Evolutionary conservation across 2,329 filamentous ascomycete species (phyloP).

Genomic region (Gnomoniopsis sp.): DNA sequence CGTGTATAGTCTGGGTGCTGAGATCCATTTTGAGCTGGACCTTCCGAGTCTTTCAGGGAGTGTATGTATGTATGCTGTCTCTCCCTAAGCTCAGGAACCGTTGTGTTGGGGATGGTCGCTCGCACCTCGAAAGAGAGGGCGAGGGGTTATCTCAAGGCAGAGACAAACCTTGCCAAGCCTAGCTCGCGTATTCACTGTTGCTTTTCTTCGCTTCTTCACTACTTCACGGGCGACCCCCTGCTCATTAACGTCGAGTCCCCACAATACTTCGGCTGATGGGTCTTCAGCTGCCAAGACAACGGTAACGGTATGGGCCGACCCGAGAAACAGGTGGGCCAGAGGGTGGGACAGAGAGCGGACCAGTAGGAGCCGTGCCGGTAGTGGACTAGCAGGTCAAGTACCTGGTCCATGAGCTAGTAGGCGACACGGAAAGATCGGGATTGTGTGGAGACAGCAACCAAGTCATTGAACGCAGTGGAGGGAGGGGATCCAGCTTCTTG

Average conservation of each 20-base stretch:
- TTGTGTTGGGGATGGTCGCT: not conserved
- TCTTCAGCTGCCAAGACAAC: not conserved
- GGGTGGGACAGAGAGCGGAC: not conserved
- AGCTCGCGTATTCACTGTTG: not conserved
- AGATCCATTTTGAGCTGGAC: constrained; percentile 45
- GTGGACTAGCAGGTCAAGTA: not conserved
- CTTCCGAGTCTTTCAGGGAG: not conserved
- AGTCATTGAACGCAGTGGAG: not conserved
- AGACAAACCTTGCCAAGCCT: not conserved
- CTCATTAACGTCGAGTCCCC: not conserved
- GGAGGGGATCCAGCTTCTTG: not conserved
- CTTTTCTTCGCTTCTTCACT: not conserved
- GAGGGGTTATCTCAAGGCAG: too few species aligned
- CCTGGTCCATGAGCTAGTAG: not conserved
- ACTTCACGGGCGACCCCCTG: not conserved
- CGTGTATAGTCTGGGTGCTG: constrained; percentile 47
- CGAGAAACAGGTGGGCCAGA: not conserved
- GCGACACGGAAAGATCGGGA: not conserved
- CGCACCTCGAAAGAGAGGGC: not conserved
- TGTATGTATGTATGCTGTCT: not conserved
- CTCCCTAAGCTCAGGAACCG: not conserved
- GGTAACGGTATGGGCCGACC: not conserved
- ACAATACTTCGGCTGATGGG: not conserved
- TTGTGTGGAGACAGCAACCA: not conserved
- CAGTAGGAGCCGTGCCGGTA: not conserved